phyloP scores from a whole-genome alignment of 352 stramenopile species.

The Pythium phragmitis region DNA sequence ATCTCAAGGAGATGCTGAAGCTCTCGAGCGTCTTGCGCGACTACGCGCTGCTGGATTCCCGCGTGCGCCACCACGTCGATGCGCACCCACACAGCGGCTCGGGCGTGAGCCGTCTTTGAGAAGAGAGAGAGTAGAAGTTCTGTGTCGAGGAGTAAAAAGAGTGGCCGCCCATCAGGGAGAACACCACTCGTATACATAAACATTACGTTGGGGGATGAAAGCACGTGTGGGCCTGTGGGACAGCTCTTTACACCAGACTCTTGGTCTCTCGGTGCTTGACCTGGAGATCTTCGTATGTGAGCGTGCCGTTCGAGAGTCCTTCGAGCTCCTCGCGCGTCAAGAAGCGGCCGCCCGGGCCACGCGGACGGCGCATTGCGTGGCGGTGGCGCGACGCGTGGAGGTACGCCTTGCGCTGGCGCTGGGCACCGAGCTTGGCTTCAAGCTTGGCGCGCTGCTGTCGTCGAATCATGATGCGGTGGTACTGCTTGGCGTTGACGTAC shows the following conservation, averaged over 20 bases:
- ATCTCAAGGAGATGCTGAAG: conserved; percentile 53
- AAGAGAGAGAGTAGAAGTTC: neutral
- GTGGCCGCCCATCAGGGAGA: conserved; percentile 4
- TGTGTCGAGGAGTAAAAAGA: neutral
- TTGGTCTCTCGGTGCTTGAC: conserved; percentile 33
- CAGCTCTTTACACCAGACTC: conserved; percentile 13
- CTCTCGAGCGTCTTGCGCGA: conserved; percentile 32
- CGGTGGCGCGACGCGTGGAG: conserved; percentile 86
- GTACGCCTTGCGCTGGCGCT: conserved; percentile 82
- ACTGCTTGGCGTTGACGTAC: conserved; percentile 91
- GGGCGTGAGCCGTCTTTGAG: conserved; percentile 19
- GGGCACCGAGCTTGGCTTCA: conserved; percentile 79
- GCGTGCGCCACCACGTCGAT: conserved; percentile 13
- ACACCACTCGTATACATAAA: conserved; percentile 25
- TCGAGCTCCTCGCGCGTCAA: conserved; percentile 82
- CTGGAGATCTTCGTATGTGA: conserved; percentile 59
- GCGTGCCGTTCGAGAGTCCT: conserved; percentile 60
- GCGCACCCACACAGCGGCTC: neutral
- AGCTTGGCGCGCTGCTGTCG: conserved; percentile 86
- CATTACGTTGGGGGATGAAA: conserved; percentile 12
- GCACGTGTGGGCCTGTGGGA: neutral
- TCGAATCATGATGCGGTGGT: conserved; percentile 89
- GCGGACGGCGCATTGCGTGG: conserved; percentile 83
- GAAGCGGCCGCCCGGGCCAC: conserved; percentile 81
- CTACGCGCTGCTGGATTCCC: conserved; percentile 20